Percentiles rank a stretch among this genome's conserved stretches.
phyloP scores from a whole-genome alignment of 2,329 filamentous ascomycete genomes.

The Scorias spongiosa region DNA sequence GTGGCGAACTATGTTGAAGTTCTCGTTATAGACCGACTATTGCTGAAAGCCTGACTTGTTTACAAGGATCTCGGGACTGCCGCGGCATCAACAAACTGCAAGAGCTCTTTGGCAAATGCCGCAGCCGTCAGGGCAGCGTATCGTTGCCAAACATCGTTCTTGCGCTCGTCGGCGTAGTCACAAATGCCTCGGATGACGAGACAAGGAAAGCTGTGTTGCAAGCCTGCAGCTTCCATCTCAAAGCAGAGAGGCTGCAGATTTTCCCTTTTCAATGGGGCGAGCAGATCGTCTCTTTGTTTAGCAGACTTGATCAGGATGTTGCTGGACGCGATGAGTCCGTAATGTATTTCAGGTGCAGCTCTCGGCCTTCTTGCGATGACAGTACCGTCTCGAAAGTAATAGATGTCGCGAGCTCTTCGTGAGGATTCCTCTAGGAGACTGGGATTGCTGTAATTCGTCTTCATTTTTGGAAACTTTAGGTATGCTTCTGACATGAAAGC shows the following conservation, averaged over 20 bases:
- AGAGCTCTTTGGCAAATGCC: slow-evolving; percentile 9
- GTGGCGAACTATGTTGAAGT: no score
- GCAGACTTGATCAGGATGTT: slow-evolving; percentile 26
- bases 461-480: no score
- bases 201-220: slow-evolving; percentile 10
- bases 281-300: slow-evolving; percentile 8
- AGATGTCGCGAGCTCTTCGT: no score
- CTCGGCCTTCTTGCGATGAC: not conserved
- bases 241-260: slow-evolving; percentile 5
- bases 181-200: slow-evolving; percentile 11
- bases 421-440: no score
- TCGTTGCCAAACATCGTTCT: slow-evolving; percentile 10
- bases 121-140: slow-evolving; percentile 11
- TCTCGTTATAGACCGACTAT: no score
- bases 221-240: slow-evolving; percentile 11
- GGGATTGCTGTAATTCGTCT: no score
- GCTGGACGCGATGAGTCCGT: slow-evolving; percentile 26
- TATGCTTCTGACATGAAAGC: no score
- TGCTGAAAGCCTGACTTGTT: no score
- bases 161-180: slow-evolving; percentile 10
- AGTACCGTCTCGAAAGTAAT: no score
- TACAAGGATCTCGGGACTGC: no score
- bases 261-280: slow-evolving; percentile 4
- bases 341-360: slow-evolving; percentile 15
- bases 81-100: not conserved